Base-by-base conservation (phyloP, 1,284 basidiomycete genomes). In the Athelia sp. region DNA sequence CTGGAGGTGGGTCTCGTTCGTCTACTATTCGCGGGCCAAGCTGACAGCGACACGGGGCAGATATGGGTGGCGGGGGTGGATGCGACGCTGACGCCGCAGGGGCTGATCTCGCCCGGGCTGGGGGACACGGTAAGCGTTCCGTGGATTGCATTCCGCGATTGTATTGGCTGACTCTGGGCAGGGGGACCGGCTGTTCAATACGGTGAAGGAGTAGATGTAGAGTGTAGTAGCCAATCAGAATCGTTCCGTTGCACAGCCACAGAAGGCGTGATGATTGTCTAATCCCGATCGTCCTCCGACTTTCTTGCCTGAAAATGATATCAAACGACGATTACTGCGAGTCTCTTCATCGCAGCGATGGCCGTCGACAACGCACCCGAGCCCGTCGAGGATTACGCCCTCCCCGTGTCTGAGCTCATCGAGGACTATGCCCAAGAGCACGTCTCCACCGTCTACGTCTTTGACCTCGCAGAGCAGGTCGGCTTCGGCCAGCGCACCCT, bases 11-110 rank as follows among this genome's bases (percentile, higher is more conserved):
- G 47, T 46, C 31, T 47, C 9, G 31, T 34, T 18, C 47, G 17
- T 29, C 21, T 17, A 35, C 46, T 13, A 32, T 17, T 19, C 32
- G 26, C 15, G 36, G n/a, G 19, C 15, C 43, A 36, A 52, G 47
- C 44, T 50, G 52, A 14, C 34, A 29, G 26, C 38, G 32, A 43
- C 47, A 38, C 35, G 29, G 49, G 22, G 23, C 51, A 94, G 88
- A 85, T 96, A 46, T 94, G 85, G 83, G 84, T 85, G 32, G 90
- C 88, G 21, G 89, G 81, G 1, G 78, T 95, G 2, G 93, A 97
- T 62, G 69, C 83, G 18, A 64, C 75, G 2, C 66, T 96, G 56
- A 93, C 90, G 1, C 50, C 57, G 0, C 75, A 87, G 36, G 93
- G 93, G 8, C 73, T 92, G 53, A 88, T 96, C 53, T 78, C 73